phyloP scores from a whole-genome alignment of 208 protist genomes.

The Acanthamoeba royreba region DNA sequence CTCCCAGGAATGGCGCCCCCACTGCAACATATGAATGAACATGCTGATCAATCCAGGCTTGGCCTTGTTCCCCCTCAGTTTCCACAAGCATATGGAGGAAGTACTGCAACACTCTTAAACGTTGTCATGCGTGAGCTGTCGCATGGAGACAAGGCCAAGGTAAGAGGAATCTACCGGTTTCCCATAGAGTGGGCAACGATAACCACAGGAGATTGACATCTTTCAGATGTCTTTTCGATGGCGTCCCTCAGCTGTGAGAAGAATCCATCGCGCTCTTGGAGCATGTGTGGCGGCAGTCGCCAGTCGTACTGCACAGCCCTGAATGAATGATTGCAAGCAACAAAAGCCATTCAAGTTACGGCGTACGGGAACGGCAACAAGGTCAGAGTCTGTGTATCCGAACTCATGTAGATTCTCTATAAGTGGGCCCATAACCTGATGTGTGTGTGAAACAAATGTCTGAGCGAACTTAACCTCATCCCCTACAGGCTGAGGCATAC shows the following conservation, averaged over 20 bases:
- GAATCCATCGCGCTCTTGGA: not conserved
- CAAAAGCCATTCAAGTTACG: not conserved
- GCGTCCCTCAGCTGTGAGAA: not conserved
- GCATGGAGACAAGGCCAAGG: not conserved
- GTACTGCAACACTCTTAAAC: not conserved
- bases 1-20: not conserved
- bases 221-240: not conserved
- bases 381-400: not conserved
- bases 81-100: not conserved
- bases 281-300: not conserved
- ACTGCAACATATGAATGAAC: not conserved
- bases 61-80: not conserved
- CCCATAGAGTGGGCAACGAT: conserved; percentile 1
- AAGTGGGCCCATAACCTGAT: conserved; percentile 14
- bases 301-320: not conserved
- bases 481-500: not conserved
- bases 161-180: not conserved
- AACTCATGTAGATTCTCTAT: not conserved
- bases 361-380: not conserved
- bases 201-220: not conserved
- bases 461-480: not conserved
- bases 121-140: not conserved
- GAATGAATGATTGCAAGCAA: not conserved
- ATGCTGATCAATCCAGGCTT: not conserved
- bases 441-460: not conserved